Evolutionary conservation across 345 rosid species (phyloP).

Genomic region (Arabidopsis arenosa): DNA sequence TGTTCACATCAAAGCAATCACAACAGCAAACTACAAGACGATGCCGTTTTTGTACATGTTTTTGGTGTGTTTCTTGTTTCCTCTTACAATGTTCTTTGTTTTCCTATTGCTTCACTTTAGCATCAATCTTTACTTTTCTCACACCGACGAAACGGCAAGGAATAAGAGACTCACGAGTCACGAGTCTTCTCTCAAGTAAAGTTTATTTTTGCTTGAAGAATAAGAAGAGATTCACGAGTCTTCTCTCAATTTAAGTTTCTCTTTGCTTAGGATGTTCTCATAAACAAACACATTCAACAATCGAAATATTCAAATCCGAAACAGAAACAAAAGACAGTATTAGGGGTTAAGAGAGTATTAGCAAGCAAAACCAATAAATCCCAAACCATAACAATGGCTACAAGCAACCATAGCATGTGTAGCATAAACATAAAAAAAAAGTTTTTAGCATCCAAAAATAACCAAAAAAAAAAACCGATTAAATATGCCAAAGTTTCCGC

Average conservation of each 20-base stretch:
- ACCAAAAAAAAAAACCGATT: conserved; percentile 23
- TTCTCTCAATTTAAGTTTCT: neutral
- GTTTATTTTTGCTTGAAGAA: neutral
- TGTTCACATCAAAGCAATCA: neutral
- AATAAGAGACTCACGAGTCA: conserved; percentile 6
- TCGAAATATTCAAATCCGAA: neutral
- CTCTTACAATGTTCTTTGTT: neutral
- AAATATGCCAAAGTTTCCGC: conserved; percentile 36
- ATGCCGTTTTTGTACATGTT: neutral
- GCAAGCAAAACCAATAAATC: conserved; percentile 27
- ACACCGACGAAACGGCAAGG: neutral
- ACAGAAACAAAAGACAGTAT: neutral
- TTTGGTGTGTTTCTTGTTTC: neutral
- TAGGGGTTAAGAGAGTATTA: neutral
- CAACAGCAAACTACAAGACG: neutral
- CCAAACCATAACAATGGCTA: conserved; percentile 32
- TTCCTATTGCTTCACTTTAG: neutral
- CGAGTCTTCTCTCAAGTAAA: neutral
- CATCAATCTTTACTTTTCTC: neutral
- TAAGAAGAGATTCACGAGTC: neutral
- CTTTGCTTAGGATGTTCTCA: conserved; percentile 6
- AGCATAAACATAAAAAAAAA: conserved; percentile 32
- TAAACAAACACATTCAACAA: neutral
- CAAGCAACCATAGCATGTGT: conserved; percentile 36
- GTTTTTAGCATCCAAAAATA: conserved; percentile 38